A percentile compares a stretch with the other conserved stretches of the same genome.
Evolutionary conservation across 2,329 filamentous ascomycete genomes (phyloP).

Genomic region (Aspergillus glaucus): DNA sequence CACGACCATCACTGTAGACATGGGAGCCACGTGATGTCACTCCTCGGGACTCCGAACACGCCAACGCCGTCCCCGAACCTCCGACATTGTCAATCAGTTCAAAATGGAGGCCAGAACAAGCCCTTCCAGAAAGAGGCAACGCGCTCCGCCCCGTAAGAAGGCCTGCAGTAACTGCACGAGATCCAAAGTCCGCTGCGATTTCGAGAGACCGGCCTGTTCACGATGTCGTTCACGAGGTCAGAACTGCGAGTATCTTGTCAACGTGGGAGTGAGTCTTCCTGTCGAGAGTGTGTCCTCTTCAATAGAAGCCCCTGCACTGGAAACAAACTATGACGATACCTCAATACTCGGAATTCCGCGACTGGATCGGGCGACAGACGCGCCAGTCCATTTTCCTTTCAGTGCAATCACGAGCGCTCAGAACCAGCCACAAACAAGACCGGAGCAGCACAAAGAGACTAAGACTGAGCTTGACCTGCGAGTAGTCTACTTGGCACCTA

Average conservation of each 20-base stretch:
- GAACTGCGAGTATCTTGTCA: slow-evolving; percentile 11
- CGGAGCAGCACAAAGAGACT: background rate
- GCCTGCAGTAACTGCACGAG: slow-evolving; percentile 12
- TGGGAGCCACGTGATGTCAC: too few relatives aligned
- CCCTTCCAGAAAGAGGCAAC: too few relatives aligned
- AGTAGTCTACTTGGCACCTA: slow-evolving; percentile 7
- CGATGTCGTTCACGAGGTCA: slow-evolving; percentile 11
- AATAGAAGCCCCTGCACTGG: background rate
- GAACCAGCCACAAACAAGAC: background rate
- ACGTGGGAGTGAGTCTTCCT: background rate
- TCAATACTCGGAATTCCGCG: background rate
- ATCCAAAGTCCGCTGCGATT: slow-evolving; percentile 15
- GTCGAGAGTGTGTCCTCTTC: background rate
- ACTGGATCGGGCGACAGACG: too few relatives aligned
- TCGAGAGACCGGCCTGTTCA: slow-evolving; percentile 12
- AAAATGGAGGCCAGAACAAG: too few relatives aligned
- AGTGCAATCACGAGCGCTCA: background rate
- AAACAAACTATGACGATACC: background rate
- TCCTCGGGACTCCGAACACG: too few relatives aligned
- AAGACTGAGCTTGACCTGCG: slow-evolving; percentile 7
- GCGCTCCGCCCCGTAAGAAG: slow-evolving; percentile 13
- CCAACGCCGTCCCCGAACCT: too few relatives aligned
- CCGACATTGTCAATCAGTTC: too few relatives aligned
- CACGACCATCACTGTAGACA: too few relatives aligned
- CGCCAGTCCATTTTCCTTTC: background rate